Evolutionary conservation across 192 early-diverging fungal genomes (phyloP), one percentile per base, ranked within the genome.

Genomic region (Kappamyces sp.): DNA sequence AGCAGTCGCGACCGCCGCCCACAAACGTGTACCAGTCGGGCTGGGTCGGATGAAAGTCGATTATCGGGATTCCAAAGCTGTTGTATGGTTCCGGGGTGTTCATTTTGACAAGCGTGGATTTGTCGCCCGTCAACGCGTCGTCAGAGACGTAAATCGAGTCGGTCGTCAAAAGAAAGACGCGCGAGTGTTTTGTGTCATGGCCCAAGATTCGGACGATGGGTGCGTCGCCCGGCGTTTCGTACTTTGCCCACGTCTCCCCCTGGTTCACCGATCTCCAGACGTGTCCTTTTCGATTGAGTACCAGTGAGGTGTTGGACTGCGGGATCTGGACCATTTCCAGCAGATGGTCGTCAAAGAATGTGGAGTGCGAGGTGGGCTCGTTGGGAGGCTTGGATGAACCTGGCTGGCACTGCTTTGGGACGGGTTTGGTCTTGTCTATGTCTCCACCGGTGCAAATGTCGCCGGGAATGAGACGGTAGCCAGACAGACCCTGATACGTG

Each of bases 21-120:
- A 91, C 69, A 76, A 85, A 91, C 4, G 93, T 66, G 46, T 93
- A 73, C 88, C 91, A 97, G 64, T 97, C 91, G 4, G 79, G 66
- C 57, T 96, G 79, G 5, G 69, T 72, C 1, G 93, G 89, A 65
- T 94, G 92, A 55, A 93, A 96, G 67, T 96, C 92, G 0, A 99
- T 30, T 3, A 94, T 63, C 7, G 78, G 84, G 29, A 87, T 66
- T 15, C 73, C 77, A 47, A 90, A 59, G 9, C 58, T 72, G 65
- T 91, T 95, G 48, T 85, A 90, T 2, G 64, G 57, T 2, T 66
- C 69, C 15, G 88, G 82, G 4, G 80, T 60, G 4, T 72, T 67
- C 1, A 86, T 50, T 15, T 69, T 62, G 22, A 40, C 32, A 4
- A 41, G 49, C 3, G 36, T 12, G 11, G 53, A 52, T 0, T 71